Evolutionary conservation across 1,139 yeast species (phyloP).

Genomic region (Kodamaea derodonti): DNA sequence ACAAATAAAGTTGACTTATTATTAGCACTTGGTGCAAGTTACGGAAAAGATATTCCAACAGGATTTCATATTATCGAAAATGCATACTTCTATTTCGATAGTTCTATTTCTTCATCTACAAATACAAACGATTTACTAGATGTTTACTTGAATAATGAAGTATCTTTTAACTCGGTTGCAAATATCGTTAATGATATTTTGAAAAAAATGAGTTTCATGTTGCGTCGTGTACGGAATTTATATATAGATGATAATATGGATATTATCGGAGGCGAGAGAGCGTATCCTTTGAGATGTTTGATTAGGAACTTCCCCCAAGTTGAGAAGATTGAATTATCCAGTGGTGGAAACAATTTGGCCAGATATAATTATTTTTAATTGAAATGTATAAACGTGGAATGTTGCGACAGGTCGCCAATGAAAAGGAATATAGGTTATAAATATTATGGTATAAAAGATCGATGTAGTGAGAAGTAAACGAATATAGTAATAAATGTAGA

Average conservation of each 20-base stretch:
- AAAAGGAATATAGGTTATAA: too few relatives aligned
- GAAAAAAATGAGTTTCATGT: constrained; percentile 32
- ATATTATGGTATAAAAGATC: too few relatives aligned
- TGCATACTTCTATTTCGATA: constrained; percentile 36
- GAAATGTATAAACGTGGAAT: too few relatives aligned
- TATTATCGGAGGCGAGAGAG: constrained; percentile 28
- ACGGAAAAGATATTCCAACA: constrained; percentile 5
- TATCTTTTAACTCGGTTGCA: constrained; percentile 26
- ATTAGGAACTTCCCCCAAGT: constrained; percentile 32
- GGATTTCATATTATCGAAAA: constrained; percentile 15
- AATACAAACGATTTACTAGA: constrained; percentile 6
- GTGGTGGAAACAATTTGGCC: constrained; percentile 11
- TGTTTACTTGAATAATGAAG: constrained; percentile 8
- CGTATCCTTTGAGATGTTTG: constrained; percentile 28
- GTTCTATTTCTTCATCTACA: constrained; percentile 16
- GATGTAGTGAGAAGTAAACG: too few relatives aligned
- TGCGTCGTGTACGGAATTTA: constrained; percentile 29
- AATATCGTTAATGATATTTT: constrained; percentile 35
- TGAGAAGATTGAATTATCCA: constrained; percentile 30
- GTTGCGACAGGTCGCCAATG: too few relatives aligned
- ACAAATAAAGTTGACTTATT: constrained; percentile 11
- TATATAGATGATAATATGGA: constrained; percentile 31
- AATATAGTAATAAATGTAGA: too few relatives aligned
- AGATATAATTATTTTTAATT: constrained; percentile 6
- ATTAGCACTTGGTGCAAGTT: constrained; percentile 6